Percentiles rank a stretch among this genome's conserved stretches.
phyloP scores from a whole-genome alignment of 805 yeast species.

The Phaffomyces thermotolerans region DNA sequence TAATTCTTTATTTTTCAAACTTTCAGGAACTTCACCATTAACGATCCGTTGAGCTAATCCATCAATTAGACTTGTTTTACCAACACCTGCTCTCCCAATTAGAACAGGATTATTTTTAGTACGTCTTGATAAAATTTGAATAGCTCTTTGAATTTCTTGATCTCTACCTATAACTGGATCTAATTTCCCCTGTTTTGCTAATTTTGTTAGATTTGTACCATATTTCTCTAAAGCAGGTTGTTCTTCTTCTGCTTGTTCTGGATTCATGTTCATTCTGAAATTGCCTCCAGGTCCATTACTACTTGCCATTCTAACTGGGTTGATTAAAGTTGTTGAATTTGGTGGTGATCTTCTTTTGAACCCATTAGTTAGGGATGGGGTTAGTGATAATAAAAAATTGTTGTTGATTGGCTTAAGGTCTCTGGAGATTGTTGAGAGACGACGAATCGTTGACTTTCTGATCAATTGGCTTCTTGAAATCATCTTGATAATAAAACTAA shows the following conservation, averaged over 20 bases:
- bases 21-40: slow-evolving; percentile 89
- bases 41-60: slow-evolving; percentile 93
- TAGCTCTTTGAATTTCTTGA: slow-evolving; percentile 88
- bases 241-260: slow-evolving; percentile 40
- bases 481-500: not conserved
- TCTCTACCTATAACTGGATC: slow-evolving; percentile 98
- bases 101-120: slow-evolving; percentile 94
- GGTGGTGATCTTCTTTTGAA: not conserved
- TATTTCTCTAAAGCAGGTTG: slow-evolving; percentile 76
- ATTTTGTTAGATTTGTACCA: slow-evolving; percentile 78
- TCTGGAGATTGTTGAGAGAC: not conserved
- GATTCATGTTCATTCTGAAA: slow-evolving; percentile 31
- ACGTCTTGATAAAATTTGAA: slow-evolving; percentile 85
- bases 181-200: slow-evolving; percentile 83
- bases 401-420: no score
- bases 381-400: no score
- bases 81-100: slow-evolving; percentile 96
- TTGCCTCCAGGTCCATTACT: slow-evolving; percentile 11
- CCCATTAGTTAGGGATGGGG: not conserved
- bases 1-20: slow-evolving; percentile 79
- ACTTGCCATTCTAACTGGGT: slow-evolving; percentile 10
- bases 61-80: slow-evolving; percentile 95
- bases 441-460: not conserved
- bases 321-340: not conserved
- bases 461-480: slow-evolving; percentile 3